These are phyloP conservation scores for Aethionema arabicum DNA, from an alignment of 345 rosid genomes.

Conservation along the genomic window DNA sequence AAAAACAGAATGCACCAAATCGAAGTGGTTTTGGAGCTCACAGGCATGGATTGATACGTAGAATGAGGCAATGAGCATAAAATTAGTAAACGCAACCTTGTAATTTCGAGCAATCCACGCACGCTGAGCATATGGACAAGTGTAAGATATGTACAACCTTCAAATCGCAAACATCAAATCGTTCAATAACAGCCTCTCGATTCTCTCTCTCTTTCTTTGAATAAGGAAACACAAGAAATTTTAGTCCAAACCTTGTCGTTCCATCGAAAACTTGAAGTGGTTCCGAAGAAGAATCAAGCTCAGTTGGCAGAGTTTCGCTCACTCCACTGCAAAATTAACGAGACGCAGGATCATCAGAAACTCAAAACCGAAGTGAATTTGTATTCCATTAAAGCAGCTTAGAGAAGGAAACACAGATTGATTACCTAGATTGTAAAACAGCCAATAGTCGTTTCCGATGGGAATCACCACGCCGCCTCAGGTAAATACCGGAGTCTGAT, in stretches of 20 bases:
- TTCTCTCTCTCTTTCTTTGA: not conserved
- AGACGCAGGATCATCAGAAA: not conserved
- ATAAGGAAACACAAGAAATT: not conserved
- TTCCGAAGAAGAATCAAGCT: conserved; percentile 64
- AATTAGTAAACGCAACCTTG: conserved; percentile 45
- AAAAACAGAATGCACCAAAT: conserved; percentile 1
- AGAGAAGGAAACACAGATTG: not conserved
- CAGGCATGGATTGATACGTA: not conserved
- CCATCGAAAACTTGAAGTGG: conserved; percentile 75
- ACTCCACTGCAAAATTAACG: conserved; percentile 34
- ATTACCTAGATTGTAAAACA: conserved; percentile 21
- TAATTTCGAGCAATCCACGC: conserved; percentile 89
- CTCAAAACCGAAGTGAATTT: not conserved
- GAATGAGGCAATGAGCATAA: not conserved
- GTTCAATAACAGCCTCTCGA: not conserved
- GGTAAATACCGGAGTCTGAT: conserved; percentile 4
- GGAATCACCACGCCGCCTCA: not conserved
- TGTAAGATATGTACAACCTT: conserved; percentile 63
- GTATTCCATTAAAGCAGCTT: not conserved
- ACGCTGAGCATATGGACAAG: conserved; percentile 86
- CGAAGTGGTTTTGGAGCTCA: not conserved
- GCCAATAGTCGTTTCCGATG: conserved; percentile 8
- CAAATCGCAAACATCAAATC: conserved; percentile 12
- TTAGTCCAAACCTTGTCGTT: conserved; percentile 54
- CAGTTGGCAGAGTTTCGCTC: conserved; percentile 54